Base-by-base conservation (phyloP, 345 rosid species). In the Boechera stricta region DNA sequence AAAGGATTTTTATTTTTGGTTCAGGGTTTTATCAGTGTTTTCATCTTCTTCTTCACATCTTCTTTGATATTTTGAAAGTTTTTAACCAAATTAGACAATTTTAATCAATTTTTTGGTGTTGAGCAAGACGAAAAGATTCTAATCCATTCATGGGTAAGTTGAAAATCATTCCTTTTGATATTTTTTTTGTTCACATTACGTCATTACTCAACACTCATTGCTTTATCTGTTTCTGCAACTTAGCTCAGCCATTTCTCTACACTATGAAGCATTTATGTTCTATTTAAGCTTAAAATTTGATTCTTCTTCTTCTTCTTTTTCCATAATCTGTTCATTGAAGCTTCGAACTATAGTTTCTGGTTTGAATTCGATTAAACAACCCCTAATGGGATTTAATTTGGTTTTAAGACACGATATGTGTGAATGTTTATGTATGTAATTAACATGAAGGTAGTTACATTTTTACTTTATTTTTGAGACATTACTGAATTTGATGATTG, bases 101-200 rank as follows among this genome's bases (percentile, higher is more conserved):
- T 67, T n/a, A 49, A 39, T 39, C 36, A 13, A 10, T 66, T 35
- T 47, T 47, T 62, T 11, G 29, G 54, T 36, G 41, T 65, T 31
- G 53, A 63, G 57, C 10, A 31, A 8, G 42, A 31, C n/a, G 31
- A 16, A 29, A 32, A 47, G 4, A 54, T 31, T 54, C 11, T 7
- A 9, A 26, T 54, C 15, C 39, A 55, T 2, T 38, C 63, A 69
- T 69, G 73, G 73, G 72, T 68, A 68, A 38, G 61, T 68, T 15
- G 28, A 39, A 13, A 26, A 63, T 63, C 5, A 5, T 38, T 16
- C 8, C 13, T 8, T n/a, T 36, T 35, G 4, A 12, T 26, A 12
- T 9, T 8, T 7, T 4, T 58, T 3, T 15, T 15, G 7, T 57
- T 16, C 10, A 35, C 8, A 35, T 39, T 18, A 18, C 21, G 21